Evolutionary conservation across 1,284 basidiomycete species (phyloP).

Genomic region (Ustilago xerochloae): DNA sequence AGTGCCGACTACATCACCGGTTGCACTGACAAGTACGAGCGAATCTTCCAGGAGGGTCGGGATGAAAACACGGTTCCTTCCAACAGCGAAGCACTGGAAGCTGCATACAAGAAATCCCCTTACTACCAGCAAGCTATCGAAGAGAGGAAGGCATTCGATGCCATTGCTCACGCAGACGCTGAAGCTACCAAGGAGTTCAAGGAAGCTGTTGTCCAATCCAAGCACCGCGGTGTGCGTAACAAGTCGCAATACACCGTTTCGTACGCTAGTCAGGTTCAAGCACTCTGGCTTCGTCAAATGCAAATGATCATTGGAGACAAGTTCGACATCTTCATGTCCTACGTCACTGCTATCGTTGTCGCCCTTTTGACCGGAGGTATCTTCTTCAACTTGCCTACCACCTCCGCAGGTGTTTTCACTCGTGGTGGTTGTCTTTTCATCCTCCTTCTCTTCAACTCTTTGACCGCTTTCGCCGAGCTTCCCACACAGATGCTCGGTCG

Average conservation of each 20-base stretch:
- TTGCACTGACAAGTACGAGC: conserved; percentile 57
- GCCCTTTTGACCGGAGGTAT: conserved; percentile 84
- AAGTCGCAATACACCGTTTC: conserved; percentile 88
- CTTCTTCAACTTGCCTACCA: conserved; percentile 74
- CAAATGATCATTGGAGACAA: conserved; percentile 82
- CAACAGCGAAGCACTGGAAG: conserved; percentile 78
- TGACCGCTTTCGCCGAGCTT: conserved; percentile 68
- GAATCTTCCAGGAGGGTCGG: conserved; percentile 76
- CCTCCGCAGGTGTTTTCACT: conserved; percentile 75
- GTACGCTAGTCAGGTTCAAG: conserved; percentile 69
- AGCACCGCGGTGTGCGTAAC: conserved; percentile 83
- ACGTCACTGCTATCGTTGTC: conserved; percentile 70
- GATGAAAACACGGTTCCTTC: conserved; percentile 77
- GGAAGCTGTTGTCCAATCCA: conserved; percentile 79
- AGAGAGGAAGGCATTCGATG: conserved; percentile 75
- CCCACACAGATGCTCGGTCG: conserved; percentile 56
- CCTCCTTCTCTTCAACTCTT: conserved; percentile 69
- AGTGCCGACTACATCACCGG: conserved; percentile 60
- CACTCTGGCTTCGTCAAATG: conserved; percentile 80
- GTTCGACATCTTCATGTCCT: conserved; percentile 76
- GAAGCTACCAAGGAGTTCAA: conserved; percentile 75
- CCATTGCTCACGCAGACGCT: conserved; percentile 75
- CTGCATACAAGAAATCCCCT: conserved; percentile 75
- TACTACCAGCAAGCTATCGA: conserved; percentile 72
- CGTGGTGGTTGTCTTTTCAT: conserved; percentile 84